Percentiles rank a stretch among this genome's conserved stretches.
These are phyloP conservation scores for Pseudonectria foliicola DNA, from an alignment of 2,329 filamentous ascomycete genomes.

Conservation along the genomic window DNA sequence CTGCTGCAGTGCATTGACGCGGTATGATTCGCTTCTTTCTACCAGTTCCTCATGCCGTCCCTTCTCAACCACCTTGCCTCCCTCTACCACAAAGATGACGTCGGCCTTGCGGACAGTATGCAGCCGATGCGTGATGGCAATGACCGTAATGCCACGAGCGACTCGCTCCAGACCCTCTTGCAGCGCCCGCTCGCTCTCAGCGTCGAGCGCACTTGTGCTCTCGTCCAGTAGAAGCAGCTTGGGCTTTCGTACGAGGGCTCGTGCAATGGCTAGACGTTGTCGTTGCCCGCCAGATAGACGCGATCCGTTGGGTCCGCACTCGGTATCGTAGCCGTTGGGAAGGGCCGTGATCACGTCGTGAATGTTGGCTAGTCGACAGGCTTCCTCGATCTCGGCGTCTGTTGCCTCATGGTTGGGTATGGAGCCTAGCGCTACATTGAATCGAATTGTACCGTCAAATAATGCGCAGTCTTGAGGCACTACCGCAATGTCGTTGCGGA, in stretches of 20 bases:
- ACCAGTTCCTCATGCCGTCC: constrained; percentile 49
- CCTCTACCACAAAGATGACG: constrained; percentile 51
- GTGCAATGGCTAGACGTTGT: constrained; percentile 71
- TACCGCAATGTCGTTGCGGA: constrained; percentile 46
- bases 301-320: constrained; percentile 64
- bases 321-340: constrained; percentile 59
- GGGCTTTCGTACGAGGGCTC: constrained; percentile 65
- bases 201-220: constrained; percentile 71
- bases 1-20: constrained; percentile 45
- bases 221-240: constrained; percentile 73
- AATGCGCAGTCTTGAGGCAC: constrained; percentile 53
- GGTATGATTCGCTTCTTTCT: constrained; percentile 44
- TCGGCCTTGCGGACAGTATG: constrained; percentile 51
- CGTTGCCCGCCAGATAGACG: constrained; percentile 72
- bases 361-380: constrained; percentile 62
- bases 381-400: constrained; percentile 56
- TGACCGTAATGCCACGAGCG: constrained; percentile 45
- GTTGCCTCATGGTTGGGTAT: constrained; percentile 47
- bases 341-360: constrained; percentile 59
- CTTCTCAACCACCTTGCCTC: constrained; percentile 43
- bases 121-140: constrained; percentile 52
- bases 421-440: constrained; percentile 50
- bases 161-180: constrained; percentile 58
- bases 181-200: constrained; percentile 59
- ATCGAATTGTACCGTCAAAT: constrained; percentile 48